Conservation (phyloP, 2,329 filamentous ascomycete genomes). For the Xylariomycetidae sp. region DNA sequence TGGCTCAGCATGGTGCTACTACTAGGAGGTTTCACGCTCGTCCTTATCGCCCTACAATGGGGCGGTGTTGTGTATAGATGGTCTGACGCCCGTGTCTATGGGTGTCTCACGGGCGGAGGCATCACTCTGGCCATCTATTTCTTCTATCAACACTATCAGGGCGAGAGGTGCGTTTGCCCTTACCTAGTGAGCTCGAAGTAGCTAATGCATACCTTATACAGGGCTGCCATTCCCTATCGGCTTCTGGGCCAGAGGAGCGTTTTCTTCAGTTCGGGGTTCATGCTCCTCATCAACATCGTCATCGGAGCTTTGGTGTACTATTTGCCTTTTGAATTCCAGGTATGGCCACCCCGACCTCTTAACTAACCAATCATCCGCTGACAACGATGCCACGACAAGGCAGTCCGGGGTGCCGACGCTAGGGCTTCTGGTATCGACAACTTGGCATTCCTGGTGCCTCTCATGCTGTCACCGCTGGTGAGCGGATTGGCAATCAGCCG, state of each 20-base stretch:
- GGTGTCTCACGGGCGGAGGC: constrained; percentile 2
- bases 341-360: too few relatives aligned
- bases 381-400: too few relatives aligned
- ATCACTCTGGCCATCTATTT: constrained; percentile 2
- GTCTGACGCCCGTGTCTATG: constrained; percentile 5
- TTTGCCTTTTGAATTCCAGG: constrained; percentile 7
- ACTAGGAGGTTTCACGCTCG: constrained; percentile 1
- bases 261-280: constrained; percentile 1
- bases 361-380: too few relatives aligned
- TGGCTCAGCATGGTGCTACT: constrained; percentile 2
- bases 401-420: too few relatives aligned
- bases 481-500: too few relatives aligned
- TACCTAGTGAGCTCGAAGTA: not conserved
- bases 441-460: too few relatives aligned
- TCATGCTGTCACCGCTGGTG: too few relatives aligned
- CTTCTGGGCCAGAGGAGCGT: constrained; percentile 2
- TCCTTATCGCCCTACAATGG: constrained; percentile 6
- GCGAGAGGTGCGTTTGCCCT: constrained; percentile 3
- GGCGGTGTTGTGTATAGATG: constrained; percentile 5
- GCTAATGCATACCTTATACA: not conserved
- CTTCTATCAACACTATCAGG: constrained; percentile 1
- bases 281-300: constrained; percentile 1
- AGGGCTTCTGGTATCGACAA: too few relatives aligned
- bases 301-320: constrained; percentile 4
- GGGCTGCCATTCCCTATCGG: constrained; percentile 6